These are phyloP conservation scores for Venturia pyrina DNA, from an alignment of 2,329 filamentous ascomycete genomes.

Conservation along the genomic window DNA sequence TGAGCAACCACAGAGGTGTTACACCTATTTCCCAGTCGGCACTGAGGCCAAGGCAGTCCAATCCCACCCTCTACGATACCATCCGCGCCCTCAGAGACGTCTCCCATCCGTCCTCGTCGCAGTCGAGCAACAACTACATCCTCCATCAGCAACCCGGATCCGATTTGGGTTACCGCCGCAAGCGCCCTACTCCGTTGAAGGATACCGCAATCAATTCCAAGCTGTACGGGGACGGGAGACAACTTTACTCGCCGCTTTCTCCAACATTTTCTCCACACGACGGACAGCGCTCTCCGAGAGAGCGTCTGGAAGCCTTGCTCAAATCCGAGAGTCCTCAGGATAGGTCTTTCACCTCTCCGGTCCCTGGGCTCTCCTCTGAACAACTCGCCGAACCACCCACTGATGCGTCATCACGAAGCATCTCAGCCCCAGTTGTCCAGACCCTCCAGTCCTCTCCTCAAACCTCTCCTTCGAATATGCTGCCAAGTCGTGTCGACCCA, in stretches of 20 bases:
- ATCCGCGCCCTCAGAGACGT: constrained; percentile 23
- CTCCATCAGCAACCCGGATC: constrained; percentile 16
- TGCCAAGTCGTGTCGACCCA: constrained; percentile 21
- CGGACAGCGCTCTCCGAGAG: constrained; percentile 27
- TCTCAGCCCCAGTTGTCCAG: constrained; percentile 27
- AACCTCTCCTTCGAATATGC: constrained; percentile 15
- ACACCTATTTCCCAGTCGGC: not conserved
- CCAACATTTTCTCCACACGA: constrained; percentile 16
- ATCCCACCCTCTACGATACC: constrained; percentile 22
- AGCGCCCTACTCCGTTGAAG: constrained; percentile 23
- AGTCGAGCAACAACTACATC: constrained; percentile 16
- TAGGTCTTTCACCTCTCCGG: not conserved
- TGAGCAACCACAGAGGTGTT: constrained; percentile 5
- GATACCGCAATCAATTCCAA: constrained; percentile 8
- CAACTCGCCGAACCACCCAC: constrained; percentile 16
- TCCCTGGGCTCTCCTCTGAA: not conserved
- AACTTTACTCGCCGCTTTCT: constrained; percentile 9
- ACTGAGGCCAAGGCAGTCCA: constrained; percentile 13
- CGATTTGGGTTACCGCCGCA: constrained; percentile 18
- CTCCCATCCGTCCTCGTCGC: constrained; percentile 14
- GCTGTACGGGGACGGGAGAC: constrained; percentile 2
- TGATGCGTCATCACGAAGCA: constrained; percentile 20
- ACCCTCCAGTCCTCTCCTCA: constrained; percentile 19
- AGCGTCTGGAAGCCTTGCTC: constrained; percentile 29
- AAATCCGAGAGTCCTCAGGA: constrained; percentile 16